Percentiles rank a stretch among this genome's conserved stretches.
phyloP scores from a whole-genome alignment of 2,329 filamentous ascomycete genomes.

The Aspergillus japonicus region DNA sequence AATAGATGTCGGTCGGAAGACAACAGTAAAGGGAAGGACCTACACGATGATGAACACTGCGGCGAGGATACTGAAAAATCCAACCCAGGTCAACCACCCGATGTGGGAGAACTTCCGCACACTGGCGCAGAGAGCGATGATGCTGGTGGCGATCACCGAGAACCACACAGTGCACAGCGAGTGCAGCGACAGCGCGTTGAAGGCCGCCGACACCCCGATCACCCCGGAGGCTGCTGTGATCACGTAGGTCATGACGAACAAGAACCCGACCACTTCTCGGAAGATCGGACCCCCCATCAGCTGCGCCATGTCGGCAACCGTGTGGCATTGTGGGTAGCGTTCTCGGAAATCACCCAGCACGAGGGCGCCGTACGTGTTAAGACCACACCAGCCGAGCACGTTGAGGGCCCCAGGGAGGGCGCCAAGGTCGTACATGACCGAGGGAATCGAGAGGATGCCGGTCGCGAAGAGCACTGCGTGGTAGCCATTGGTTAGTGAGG shows the following conservation, averaged over 20 bases:
- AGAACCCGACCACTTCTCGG: conserved; percentile 54
- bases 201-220: conserved; percentile 57
- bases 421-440: conserved; percentile 20
- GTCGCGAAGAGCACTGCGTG: conserved; percentile 25
- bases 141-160: conserved; percentile 53
- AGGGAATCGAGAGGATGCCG: conserved; percentile 21
- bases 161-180: conserved; percentile 60
- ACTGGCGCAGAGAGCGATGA: conserved; percentile 49
- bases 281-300: conserved; percentile 54
- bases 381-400: conserved; percentile 19
- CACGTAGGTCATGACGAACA: conserved; percentile 60
- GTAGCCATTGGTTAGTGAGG: neutral
- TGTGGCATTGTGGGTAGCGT: conserved; percentile 52
- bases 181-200: conserved; percentile 61
- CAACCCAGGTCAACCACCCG: conserved; percentile 62
- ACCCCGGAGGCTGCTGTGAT: conserved; percentile 59
- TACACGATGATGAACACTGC: conserved; percentile 58
- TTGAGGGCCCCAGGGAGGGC: conserved; percentile 19
- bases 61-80: conserved; percentile 58
- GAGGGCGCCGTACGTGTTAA: conserved; percentile 48
- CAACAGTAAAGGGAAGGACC: neutral
- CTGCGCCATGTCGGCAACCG: conserved; percentile 58
- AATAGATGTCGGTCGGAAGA: neutral
- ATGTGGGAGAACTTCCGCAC: conserved; percentile 61
- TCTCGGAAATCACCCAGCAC: conserved; percentile 55